Evolutionary conservation across 805 yeast genomes (phyloP), one percentile per base, ranked within the genome.

Genomic region (Saccharomyces eubayanus): DNA sequence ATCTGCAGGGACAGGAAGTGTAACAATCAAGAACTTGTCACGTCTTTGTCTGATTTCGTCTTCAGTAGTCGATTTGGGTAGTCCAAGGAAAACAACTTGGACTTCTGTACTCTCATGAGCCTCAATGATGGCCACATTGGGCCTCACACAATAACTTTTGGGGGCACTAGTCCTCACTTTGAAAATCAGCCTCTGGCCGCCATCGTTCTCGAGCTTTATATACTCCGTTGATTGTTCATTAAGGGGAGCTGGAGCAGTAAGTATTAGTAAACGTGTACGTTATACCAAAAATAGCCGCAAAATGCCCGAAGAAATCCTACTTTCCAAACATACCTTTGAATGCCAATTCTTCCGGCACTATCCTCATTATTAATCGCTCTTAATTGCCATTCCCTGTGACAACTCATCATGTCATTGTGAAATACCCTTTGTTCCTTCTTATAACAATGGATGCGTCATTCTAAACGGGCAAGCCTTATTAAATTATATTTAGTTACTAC

Each of bases 131-230:
- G 94, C 82, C 55, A 97, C 92, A 71, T 91, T 94, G 58, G 99
- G 99, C 74, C 97, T 85, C 51, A 94, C 98, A 71, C 96, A 89
- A 77, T 91, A 85, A 71, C 89, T 77, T 71, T 88, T 91, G 57
- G 99, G 99, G 8, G 98, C 97, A 6, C 99, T 94, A 46, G 99
- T 92, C 75, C 92, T 94, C 67, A 94, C 97, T 76, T 94, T 94
- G 78, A 89, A 94, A 28, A 96, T 97, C 46, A 84, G 77, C 31
- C 82, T 74, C 52, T 76, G 75, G 12, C 80, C 70, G 43, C 84
- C 74, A 62, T 83, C 84, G 69, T 87, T 86, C 43, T 76, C 69
- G 58, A 77, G 71, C 45, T 71, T 77, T 57, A 72, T 72, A 54
- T 64, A 68, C 67, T 84, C 85, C 16, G 94, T 85, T 46, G 85